Evolutionary conservation across 257 asterid genomes (phyloP), one percentile per base, ranked within the genome.

Genomic region (Plectranthus barbatus): DNA sequence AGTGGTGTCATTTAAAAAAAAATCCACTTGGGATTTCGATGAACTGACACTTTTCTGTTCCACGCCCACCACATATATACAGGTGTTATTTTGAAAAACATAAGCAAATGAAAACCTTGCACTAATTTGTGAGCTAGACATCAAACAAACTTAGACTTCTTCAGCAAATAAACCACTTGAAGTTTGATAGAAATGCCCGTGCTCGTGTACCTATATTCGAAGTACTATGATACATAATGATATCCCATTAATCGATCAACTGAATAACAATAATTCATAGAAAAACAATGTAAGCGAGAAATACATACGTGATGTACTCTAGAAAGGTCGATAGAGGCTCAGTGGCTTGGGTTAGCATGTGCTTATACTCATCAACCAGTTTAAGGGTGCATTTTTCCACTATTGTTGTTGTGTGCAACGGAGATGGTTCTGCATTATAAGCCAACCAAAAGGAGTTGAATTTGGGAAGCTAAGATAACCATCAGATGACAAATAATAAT

Each of bases 371-470:
- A 51, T 90, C 97, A 23, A 86, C 95, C 72, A 90, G 81, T 72
- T 90, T 90, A 47, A 86, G 86, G 53, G 97, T 90, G 80, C 97
- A 90, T 72, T 90, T 90, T 87, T 90, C 97, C 84, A 90, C 97
- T 45, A 90, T 86, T n/a, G 97, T 90, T 40, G 95, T 90, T 0
- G 97, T 90, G 72, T 90, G 87, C 76, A 90, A 67, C 18, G 97
- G 97, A 36, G 97, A 90, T 45, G 97, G 97, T 78, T 90, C 97
- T 90, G 84, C 81, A 41, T 71, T 10, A 64, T 24, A 41, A 29
- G 49, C 21, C n/a, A 45, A 67, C 47, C 37, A 56, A 1, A 60
- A 61, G 34, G 34, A 69, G 9, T 49, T 26, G 49, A 6, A 70
- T 0, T 24, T 40, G n/a, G 14, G 14, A 19, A 36, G 56, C 55